Conservation (phyloP, 257 asterid species). For the Nyctanthes arbortristis region DNA sequence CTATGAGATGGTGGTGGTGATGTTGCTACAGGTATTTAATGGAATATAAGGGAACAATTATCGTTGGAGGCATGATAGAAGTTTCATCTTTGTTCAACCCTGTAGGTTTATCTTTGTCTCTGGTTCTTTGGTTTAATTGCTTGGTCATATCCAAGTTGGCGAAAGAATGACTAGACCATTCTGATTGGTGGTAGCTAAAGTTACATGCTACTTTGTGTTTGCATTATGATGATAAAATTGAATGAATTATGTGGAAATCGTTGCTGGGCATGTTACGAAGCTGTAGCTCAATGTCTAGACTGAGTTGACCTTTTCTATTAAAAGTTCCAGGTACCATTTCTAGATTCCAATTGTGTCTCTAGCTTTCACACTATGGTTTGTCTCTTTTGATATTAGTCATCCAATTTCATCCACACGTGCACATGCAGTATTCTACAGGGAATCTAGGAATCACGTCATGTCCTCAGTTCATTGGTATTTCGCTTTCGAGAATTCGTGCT, state of each 20-base stretch:
- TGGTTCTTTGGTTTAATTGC: no score
- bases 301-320: neutral
- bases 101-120: no score
- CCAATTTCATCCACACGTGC: neutral
- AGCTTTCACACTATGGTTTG: neutral
- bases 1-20: neutral
- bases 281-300: neutral
- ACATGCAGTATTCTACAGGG: conserved; percentile 7
- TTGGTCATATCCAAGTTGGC: no score
- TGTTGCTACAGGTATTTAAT: neutral
- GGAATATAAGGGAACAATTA: neutral
- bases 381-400: neutral
- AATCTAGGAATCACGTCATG: neutral
- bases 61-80: no score
- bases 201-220: neutral
- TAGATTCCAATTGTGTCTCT: neutral
- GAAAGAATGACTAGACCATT: no score
- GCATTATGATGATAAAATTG: neutral
- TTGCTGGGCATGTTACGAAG: neutral
- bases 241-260: no score
- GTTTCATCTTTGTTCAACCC: no score
- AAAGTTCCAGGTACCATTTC: neutral
- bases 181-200: no score
- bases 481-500: neutral
- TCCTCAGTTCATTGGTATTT: neutral